Evolutionary conservation across 2,329 filamentous ascomycete species (phyloP).

Genomic region (Leptographium lundbergii): DNA sequence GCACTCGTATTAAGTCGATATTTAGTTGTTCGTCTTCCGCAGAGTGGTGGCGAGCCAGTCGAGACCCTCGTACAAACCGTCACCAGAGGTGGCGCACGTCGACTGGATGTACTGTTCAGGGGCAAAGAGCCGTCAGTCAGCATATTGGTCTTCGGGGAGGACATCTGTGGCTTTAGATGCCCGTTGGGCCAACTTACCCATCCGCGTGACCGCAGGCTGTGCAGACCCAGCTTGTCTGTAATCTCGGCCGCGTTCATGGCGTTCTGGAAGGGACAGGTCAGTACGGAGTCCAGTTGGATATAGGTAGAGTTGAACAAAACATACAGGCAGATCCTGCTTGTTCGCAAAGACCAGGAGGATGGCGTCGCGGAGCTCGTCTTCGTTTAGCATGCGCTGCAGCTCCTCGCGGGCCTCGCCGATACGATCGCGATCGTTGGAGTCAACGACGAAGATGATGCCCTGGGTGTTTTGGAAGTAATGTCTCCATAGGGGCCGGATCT

Average conservation of each 20-base stretch:
- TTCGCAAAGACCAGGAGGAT: conserved; percentile 97
- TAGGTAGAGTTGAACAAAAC: conserved; percentile 22
- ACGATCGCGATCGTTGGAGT: conserved; percentile 97
- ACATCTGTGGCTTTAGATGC: neutral
- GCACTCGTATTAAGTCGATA: neutral
- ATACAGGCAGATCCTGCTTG: conserved; percentile 97
- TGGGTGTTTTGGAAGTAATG: conserved; percentile 99
- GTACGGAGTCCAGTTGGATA: neutral
- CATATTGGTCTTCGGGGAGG: neutral
- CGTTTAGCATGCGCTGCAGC: conserved; percentile 95
- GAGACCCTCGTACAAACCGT: conserved; percentile 98
- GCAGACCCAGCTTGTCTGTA: conserved; percentile 98
- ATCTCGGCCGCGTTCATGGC: conserved; percentile 99
- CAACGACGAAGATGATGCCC: conserved; percentile 99
- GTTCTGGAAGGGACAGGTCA: conserved; percentile 45
- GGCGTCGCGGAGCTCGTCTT: conserved; percentile 95
- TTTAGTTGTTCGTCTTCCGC: conserved; percentile 52
- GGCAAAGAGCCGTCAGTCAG: neutral
- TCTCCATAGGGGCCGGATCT: conserved; percentile 98
- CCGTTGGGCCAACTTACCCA: conserved; percentile 61
- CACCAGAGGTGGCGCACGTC: conserved; percentile 95
- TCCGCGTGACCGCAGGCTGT: conserved; percentile 94
- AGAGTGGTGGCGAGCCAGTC: conserved; percentile 81
- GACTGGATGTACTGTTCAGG: conserved; percentile 85
- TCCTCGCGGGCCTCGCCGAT: conserved; percentile 94